Conservation (phyloP, 2,329 filamentous ascomycete species). For the Teratosphaeria nubilosa region DNA sequence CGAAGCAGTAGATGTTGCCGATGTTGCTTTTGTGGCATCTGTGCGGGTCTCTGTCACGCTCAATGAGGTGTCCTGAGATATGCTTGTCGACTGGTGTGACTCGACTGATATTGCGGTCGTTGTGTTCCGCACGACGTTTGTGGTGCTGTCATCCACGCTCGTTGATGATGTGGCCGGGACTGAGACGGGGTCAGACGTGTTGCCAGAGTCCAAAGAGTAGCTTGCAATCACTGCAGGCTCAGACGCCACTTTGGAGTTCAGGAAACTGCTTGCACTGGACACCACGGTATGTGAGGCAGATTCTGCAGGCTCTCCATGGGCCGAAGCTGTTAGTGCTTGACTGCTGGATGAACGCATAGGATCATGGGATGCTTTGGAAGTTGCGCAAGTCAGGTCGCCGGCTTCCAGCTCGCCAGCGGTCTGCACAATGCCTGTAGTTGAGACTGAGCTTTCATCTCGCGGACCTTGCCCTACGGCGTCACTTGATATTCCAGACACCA, state of each 20-base stretch:
- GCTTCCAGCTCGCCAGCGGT: not conserved
- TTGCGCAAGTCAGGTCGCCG: not conserved
- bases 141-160: not conserved
- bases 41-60: not conserved
- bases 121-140: not conserved
- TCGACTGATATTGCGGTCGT: not conserved
- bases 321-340: not conserved
- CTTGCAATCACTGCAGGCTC: not conserved
- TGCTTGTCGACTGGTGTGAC: not conserved
- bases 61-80: not conserved
- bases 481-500: not conserved
- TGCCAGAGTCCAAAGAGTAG: not conserved
- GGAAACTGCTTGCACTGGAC: not conserved
- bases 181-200: not conserved
- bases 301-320: not conserved
- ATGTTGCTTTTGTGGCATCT: not conserved
- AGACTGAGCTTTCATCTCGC: not conserved
- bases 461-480: not conserved
- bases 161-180: not conserved
- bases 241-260: not conserved
- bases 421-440: not conserved
- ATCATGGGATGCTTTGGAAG: not conserved
- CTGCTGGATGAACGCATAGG: not conserved
- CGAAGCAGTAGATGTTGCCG: constrained; percentile 21
- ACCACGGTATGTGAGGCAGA: not conserved